phyloP scores from a whole-genome alignment of 495 filamentous ascomycete genomes.

The Xylaria palmicola region DNA sequence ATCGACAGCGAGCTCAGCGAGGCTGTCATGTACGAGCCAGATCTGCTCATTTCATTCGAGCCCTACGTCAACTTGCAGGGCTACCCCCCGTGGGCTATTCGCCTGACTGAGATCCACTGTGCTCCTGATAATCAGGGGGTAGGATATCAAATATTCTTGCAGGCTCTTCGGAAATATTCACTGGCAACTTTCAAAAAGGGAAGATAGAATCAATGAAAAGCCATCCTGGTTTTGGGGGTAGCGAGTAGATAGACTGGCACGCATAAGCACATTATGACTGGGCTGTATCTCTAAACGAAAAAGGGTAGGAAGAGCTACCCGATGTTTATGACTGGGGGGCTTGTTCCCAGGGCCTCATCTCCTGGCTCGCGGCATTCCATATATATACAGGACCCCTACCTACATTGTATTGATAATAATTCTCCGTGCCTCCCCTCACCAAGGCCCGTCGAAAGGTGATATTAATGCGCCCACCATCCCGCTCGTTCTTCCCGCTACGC shows the following conservation, averaged over 20 bases:
- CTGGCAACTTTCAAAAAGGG: constrained; percentile 88
- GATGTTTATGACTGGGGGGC: background rate
- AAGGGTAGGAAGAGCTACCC: background rate
- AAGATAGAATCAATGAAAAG: constrained; percentile 49
- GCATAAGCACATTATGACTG: background rate
- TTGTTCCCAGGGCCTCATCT: constrained; percentile 54
- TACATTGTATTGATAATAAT: constrained; percentile 68
- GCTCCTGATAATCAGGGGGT: constrained; percentile 71
- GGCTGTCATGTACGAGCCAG: constrained; percentile 76
- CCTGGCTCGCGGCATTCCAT: constrained; percentile 54
- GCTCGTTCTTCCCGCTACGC: constrained; percentile 54
- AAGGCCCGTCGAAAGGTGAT: constrained; percentile 70
- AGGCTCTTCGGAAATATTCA: constrained; percentile 78
- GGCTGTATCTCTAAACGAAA: background rate
- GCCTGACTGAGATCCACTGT: constrained; percentile 90
- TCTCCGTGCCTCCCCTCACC: constrained; percentile 65
- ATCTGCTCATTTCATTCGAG: constrained; percentile 83
- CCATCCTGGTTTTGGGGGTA: background rate
- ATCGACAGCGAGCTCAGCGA: constrained; percentile 82
- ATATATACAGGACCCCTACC: constrained; percentile 60
- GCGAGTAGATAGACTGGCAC: background rate
- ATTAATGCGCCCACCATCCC: constrained; percentile 64
- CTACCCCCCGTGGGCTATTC: constrained; percentile 94
- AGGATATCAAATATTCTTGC: constrained; percentile 89
- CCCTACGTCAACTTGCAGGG: constrained; percentile 78